phyloP scores from a whole-genome alignment of 2,329 filamentous ascomycete species.

The Didymella exigua region DNA sequence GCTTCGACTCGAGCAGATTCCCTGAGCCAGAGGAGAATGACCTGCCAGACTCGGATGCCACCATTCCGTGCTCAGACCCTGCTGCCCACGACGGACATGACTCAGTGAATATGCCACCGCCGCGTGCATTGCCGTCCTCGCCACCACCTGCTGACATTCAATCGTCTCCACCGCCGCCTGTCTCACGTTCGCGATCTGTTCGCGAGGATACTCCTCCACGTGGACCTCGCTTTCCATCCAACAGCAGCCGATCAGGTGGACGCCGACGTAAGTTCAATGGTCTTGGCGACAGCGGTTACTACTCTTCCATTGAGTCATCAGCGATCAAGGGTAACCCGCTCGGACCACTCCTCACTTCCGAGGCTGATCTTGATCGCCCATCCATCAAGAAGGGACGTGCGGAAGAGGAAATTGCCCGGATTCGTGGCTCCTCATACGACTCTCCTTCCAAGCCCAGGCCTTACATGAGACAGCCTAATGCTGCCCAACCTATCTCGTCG shows the following conservation, averaged over 20 bases:
- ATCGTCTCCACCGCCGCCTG: constrained; percentile 91
- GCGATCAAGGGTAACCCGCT: constrained; percentile 73
- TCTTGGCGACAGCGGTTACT: constrained; percentile 94
- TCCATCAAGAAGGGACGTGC: constrained; percentile 86
- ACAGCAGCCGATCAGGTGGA: constrained; percentile 70
- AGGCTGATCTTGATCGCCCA: constrained; percentile 73
- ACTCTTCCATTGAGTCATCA: constrained; percentile 93
- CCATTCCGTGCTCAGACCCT: constrained; percentile 58
- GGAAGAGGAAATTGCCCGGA: constrained; percentile 92
- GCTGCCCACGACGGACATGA: constrained; percentile 56
- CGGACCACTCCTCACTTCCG: constrained; percentile 72
- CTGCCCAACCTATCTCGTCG: constrained; percentile 47
- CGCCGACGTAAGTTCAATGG: constrained; percentile 79
- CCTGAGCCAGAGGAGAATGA: constrained; percentile 56
- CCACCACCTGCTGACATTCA: constrained; percentile 74
- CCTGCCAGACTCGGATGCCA: constrained; percentile 56
- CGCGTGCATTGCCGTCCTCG: constrained; percentile 66
- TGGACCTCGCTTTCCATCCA: constrained; percentile 63
- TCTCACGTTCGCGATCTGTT: constrained; percentile 61
- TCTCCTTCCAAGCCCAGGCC: constrained; percentile 78
- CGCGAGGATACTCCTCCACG: constrained; percentile 79
- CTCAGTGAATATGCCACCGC: constrained; percentile 51
- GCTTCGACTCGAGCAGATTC: constrained; percentile 57
- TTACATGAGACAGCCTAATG: constrained; percentile 54
- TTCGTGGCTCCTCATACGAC: constrained; percentile 90